Evolutionary conservation across 2,329 filamentous ascomycete species (phyloP), one percentile per base, ranked within the genome.

Genomic region (Fusarium heterosporum): DNA sequence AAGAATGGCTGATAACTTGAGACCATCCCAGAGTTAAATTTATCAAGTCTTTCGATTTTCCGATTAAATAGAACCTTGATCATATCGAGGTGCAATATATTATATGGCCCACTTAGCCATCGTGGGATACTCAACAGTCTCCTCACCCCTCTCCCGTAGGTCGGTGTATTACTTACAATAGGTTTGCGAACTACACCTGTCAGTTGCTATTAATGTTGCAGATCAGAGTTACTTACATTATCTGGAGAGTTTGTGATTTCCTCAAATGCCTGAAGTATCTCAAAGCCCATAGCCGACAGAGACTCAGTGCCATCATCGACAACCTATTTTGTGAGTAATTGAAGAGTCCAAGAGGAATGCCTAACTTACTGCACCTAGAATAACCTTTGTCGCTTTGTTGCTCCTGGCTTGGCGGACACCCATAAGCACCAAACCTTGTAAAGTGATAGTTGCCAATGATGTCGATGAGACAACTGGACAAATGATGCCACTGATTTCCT

Each of bases 351-450:
- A 6, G 13, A n/a, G 10, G 7, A 14, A 13, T 13, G 1, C 4
- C 17, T 12, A 12, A 48, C 90, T 82, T 80, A 96, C 93, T 87
- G 92, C 94, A 76, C 93, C 93, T 58, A 97, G 78, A 45, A 96
- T 82, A 51, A 90, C 91, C 60, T 89, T 89, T 66, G 86, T 85
- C 50, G 90, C 89, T 63, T 91, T 92, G 74, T 94, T 87, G 70
- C 87, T 87, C 77, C 94, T 95, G 76, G 93, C 91, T 78, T 96
- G 93, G 57, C 91, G 87, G 72, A 96, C 88, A 1, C 91, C 92
- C 80, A 97, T 87, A 63, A 96, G 79, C 14, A 93, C 90, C 66
- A 97, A 79, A 0, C 93, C 93, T 78, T 96, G 93, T 14, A 88
- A 73, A 60, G 95, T 84, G 29, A 96, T 78, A 0, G 85, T 89